Conservation (phyloP, 768 basidiomycete genomes). For the Rhizopogon salebrosus region DNA sequence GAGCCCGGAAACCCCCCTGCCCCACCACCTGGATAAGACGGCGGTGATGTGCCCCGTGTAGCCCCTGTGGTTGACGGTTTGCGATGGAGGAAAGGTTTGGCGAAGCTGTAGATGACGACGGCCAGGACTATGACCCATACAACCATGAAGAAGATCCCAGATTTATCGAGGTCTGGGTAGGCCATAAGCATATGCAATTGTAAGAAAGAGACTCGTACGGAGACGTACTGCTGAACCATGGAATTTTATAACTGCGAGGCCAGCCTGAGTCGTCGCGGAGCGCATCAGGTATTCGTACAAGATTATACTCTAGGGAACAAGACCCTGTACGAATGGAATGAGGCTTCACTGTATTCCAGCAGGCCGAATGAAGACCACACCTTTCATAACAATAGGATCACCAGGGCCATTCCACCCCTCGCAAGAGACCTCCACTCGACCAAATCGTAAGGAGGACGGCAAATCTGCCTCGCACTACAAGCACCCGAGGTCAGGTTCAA, state of each 20-base stretch:
- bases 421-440: constrained; percentile 80
- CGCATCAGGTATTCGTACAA: constrained; percentile 58
- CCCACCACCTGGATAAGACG: constrained; percentile 32
- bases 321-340: constrained; percentile 48
- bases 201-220: background rate
- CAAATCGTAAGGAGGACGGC: constrained; percentile 77
- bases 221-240: constrained; percentile 20
- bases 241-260: constrained; percentile 8
- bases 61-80: constrained; percentile 25
- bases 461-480: constrained; percentile 86
- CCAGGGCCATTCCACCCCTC: constrained; percentile 87
- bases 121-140: constrained; percentile 51
- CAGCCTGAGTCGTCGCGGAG: constrained; percentile 15
- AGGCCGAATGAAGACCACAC: constrained; percentile 31
- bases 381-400: constrained; percentile 82
- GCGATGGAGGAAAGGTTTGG: constrained; percentile 48
- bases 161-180: constrained; percentile 41
- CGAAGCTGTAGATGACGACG: constrained; percentile 51
- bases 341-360: background rate
- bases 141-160: constrained; percentile 46
- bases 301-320: constrained; percentile 80
- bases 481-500: constrained; percentile 7
- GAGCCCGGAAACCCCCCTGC: constrained; percentile 41
- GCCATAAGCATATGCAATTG: background rate
- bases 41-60: constrained; percentile 20